Conservation (phyloP, 345 rosid species). For the Punica granatum region DNA sequence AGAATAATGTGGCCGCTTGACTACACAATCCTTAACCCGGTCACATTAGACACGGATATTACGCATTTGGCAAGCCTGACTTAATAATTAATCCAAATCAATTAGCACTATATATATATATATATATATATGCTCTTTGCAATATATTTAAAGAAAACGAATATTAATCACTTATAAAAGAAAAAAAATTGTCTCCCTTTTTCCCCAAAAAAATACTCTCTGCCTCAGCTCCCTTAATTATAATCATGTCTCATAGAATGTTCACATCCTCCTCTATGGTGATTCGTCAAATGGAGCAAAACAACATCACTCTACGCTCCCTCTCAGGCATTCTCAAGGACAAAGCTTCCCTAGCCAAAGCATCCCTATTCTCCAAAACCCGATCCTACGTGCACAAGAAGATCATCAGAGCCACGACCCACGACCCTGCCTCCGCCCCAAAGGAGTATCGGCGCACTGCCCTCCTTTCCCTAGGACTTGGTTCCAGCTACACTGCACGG, state of each 20-base stretch:
- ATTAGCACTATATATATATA: too few species aligned
- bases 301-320: slow-evolving; percentile 20
- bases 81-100: background rate
- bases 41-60: background rate
- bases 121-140: too few species aligned
- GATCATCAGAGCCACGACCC: slow-evolving; percentile 49
- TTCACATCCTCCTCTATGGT: background rate
- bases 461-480: slow-evolving; percentile 25
- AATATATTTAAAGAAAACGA: too few species aligned
- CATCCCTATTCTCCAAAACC: slow-evolving; percentile 26
- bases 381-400: slow-evolving; percentile 17
- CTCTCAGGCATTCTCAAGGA: slow-evolving; percentile 35
- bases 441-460: slow-evolving; percentile 24
- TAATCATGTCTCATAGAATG: background rate
- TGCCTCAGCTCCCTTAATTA: too few species aligned
- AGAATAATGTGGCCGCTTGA: background rate
- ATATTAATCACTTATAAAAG: too few species aligned
- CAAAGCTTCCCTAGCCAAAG: slow-evolving; percentile 32
- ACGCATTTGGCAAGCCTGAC: background rate
- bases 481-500: slow-evolving; percentile 22
- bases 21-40: background rate
- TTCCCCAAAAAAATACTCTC: too few species aligned
- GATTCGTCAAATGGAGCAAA: slow-evolving; percentile 24
- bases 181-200: too few species aligned
- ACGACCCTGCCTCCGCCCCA: slow-evolving; percentile 22